Evolutionary conservation across 805 yeast genomes (phyloP), one percentile per base, ranked within the genome.

Genomic region (Maudiozyma saulgeensis): DNA sequence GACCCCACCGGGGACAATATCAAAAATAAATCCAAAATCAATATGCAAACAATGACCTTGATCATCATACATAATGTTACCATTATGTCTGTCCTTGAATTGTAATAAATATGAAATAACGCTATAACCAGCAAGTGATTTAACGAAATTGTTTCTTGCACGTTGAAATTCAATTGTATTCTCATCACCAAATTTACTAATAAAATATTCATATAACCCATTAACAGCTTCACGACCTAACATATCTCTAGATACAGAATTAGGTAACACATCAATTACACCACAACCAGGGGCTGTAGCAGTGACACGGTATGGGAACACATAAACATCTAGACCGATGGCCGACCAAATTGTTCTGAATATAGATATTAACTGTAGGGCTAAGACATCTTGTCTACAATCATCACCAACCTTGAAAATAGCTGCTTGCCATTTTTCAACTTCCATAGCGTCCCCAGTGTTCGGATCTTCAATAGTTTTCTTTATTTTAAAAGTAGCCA

Each of bases 201-300:
- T 80, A 68, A 84, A 93, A 69, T 91, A 93, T 62, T 91, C 96
- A 63, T 87, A 89, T 49, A 93, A 73, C 2, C 98, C 99, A 67
- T 93, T 93, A 26, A 93, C 99, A 0, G 99, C 99, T 63, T 93
- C 99, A 61, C 99, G 80, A 41, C 99, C 99, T 47, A 93, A 76
- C 98, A 93, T 91, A 69, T 93, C 99, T 70, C 99, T 81, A 41
- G 96, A 88, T 26, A 88, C 83, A 6, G 97, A 84, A 63, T 91
- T 87, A 34, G 99, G 99, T 56, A 93, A 75, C 32, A 95, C 99
- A 65, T 95, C 99, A 70, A 93, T 93, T 42, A 93, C 95, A 68
- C 99, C 99, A 72, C 98, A 90, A 0, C 99, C 99, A 1, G 99
- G 98, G 2, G 96, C 96, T 9, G 99, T 93, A 1, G 99, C 99